Evolutionary conservation across 768 basidiomycete genomes (phyloP).

Genomic region (Gymnopilus junonius): DNA sequence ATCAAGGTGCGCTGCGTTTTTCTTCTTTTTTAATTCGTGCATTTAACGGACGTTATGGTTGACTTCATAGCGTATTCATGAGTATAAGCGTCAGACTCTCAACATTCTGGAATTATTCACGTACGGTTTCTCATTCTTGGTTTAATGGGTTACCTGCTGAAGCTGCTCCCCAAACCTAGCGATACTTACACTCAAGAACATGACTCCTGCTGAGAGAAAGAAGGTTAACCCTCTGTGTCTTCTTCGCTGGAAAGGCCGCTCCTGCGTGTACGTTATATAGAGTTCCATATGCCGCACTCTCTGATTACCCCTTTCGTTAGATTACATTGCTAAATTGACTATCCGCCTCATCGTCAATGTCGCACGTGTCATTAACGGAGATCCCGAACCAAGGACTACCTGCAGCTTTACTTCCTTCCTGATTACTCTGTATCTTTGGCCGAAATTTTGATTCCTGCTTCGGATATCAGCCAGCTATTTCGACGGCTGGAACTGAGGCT

Average conservation of each 20-base stretch:
- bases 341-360: constrained; percentile 95
- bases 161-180: constrained; percentile 45
- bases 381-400: constrained; percentile 88
- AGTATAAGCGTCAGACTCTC: constrained; percentile 95
- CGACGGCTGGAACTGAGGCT: constrained; percentile 94
- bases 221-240: constrained; percentile 88
- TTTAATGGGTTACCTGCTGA: background rate
- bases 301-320: constrained; percentile 36
- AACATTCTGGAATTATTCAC: constrained; percentile 89
- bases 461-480: constrained; percentile 95
- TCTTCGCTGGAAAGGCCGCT: constrained; percentile 98
- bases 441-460: constrained; percentile 87
- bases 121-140: constrained; percentile 45
- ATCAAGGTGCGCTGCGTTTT: constrained; percentile 64
- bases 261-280: constrained; percentile 72
- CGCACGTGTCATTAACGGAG: constrained; percentile 76
- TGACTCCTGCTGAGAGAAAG: constrained; percentile 79
- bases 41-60: background rate
- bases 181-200: constrained; percentile 83
- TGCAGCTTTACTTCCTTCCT: constrained; percentile 93
- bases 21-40: background rate
- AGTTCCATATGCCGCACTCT: background rate
- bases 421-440: constrained; percentile 91
- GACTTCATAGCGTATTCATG: constrained; percentile 76
- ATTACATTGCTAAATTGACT: constrained; percentile 93